Evolutionary conservation across 345 rosid genomes (phyloP).

Genomic region (Boechera stricta): DNA sequence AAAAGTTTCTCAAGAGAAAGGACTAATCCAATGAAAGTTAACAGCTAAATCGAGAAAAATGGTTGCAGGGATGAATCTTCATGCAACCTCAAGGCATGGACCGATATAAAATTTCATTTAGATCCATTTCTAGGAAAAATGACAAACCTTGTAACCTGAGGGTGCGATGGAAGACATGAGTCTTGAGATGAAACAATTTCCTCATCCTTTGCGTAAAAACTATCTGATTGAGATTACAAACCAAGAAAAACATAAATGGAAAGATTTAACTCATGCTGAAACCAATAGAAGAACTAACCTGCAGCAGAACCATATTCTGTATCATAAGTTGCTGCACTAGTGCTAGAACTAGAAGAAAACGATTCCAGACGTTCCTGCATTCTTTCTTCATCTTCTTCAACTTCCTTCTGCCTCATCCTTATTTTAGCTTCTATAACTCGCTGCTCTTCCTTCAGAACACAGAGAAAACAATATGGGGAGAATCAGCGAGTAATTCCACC

Average conservation of each 20-base stretch:
- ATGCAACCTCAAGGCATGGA: not conserved
- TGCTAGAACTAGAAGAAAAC: slow-evolving; percentile 65
- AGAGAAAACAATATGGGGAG: not conserved
- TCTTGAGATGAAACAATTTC: slow-evolving; percentile 57
- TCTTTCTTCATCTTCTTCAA: slow-evolving; percentile 83
- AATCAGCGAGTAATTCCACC: slow-evolving; percentile 3
- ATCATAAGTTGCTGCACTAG: slow-evolving; percentile 51
- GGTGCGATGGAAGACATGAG: slow-evolving; percentile 44
- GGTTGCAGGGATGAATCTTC: not conserved
- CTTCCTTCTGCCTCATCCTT: slow-evolving; percentile 80
- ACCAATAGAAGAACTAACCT: slow-evolving; percentile 46
- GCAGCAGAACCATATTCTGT: slow-evolving; percentile 55
- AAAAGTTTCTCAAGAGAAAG: not conserved
- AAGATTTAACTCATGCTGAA: not conserved
- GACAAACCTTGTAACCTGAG: slow-evolving; percentile 61
- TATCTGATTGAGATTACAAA: slow-evolving; percentile 52
- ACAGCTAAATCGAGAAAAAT: not conserved
- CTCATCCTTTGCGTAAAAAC: slow-evolving; percentile 49
- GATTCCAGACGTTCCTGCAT: slow-evolving; percentile 69
- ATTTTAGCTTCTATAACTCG: slow-evolving; percentile 92
- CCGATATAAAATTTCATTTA: not conserved
- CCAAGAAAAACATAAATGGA: not conserved
- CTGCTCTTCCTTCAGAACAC: slow-evolving; percentile 80
- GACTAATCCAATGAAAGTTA: not conserved
- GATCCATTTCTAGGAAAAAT: not conserved